Conservation (phyloP, 805 yeast species). For the Nakazawaea anatomiae region DNA sequence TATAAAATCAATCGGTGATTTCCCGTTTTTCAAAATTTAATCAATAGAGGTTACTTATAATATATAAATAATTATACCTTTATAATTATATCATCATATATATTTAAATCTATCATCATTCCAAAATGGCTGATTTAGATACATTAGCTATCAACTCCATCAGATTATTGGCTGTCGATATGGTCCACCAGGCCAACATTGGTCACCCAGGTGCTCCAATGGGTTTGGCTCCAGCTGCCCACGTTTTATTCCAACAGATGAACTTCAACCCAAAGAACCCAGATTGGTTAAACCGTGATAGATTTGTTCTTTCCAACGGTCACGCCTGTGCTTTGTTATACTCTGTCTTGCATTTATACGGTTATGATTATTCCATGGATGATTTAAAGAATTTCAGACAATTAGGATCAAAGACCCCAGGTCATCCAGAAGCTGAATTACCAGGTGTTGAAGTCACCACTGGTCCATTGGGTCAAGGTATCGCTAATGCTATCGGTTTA, state of each 20-base stretch:
- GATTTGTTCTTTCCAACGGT: conserved; percentile 93
- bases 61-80: not conserved
- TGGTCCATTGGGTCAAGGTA: conserved; percentile 99
- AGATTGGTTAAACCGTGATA: conserved; percentile 89
- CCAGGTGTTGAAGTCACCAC: conserved; percentile 97
- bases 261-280: conserved; percentile 89
- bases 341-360: conserved; percentile 78
- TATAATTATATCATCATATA: not conserved
- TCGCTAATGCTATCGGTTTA: conserved; percentile 91
- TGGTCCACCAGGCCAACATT: conserved; percentile 81
- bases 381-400: conserved; percentile 91
- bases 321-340: conserved; percentile 92
- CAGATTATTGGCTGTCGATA: conserved; percentile 84
- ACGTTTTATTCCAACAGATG: conserved; percentile 75
- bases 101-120: not conserved
- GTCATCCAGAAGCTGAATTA: conserved; percentile 91
- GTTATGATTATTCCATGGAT: conserved; percentile 73
- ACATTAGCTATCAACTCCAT: conserved; percentile 77
- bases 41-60: not conserved
- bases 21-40: not conserved
- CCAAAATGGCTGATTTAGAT: conserved; percentile 48
- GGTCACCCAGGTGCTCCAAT: conserved; percentile 99
- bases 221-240: conserved; percentile 96
- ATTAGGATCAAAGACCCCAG: conserved; percentile 87
- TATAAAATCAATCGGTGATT: not conserved